Evolutionary conservation across 1,284 basidiomycete genomes (phyloP), one percentile per base, ranked within the genome.

Genomic region (Cryptococcus jaspeensis): DNA sequence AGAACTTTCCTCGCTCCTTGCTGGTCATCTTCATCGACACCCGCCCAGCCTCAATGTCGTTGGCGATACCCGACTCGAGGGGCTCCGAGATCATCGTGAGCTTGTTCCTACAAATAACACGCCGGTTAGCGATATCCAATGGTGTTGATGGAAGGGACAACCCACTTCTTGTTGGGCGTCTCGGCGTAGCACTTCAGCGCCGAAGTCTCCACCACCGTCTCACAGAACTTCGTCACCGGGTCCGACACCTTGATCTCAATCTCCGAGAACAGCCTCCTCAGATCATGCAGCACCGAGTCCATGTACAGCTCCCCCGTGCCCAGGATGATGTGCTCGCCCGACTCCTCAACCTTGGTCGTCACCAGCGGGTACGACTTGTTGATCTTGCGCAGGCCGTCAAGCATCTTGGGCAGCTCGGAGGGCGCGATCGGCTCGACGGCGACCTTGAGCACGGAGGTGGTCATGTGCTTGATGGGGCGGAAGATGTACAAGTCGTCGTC

Each of bases 161-260:
- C n/a, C 4, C 58, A 96, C 93, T 94, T 96, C 81, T 98, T 97
- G 80, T 99, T 99, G 2, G 96, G 95, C 42, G 96, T 99, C 71
- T 95, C 90, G 23, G 96, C 96, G 76, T 98, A 99, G 74, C 95
- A 98, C 79, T 98, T 99, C 65, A 99, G 80, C 7, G 94, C 94
- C 64, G 90, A 94, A 32, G 96, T 99, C 81, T 99, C 96, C 59
- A 99, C 82, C 18, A 99, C 96, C 12, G 96, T 99, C 81, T 99
- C 96, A 72, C 92, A 91, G 80, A 99, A 99, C 73, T 93, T 92
- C 25, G 94, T 96, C 32, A 98, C 93, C 1, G 96, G 96, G 80
- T 99, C 96, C 35, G 93, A 97, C 15, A 99, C 93, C 80, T 99
- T 98, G 82, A 99, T 97, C 83, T 99, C 96, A 66, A 99, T 97